These are phyloP conservation scores for Entomophthora muscae DNA, from an alignment of 371 early-diverging fungal genomes.

Conservation along the genomic window DNA sequence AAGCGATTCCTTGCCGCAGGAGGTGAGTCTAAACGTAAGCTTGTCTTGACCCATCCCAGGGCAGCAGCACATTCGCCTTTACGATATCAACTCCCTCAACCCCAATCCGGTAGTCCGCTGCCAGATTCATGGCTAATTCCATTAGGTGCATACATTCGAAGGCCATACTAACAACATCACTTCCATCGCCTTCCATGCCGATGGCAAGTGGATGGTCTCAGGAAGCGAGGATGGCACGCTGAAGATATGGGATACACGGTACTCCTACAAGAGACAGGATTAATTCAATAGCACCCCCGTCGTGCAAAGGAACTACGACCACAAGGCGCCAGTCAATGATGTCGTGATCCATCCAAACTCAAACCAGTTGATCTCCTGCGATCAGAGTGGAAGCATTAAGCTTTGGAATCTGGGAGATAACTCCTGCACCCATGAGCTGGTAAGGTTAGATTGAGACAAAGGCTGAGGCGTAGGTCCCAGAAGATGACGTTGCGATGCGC, in stretches of 20 bases:
- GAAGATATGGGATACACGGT: slow-evolving; percentile 78
- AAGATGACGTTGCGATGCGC: slow-evolving; percentile 72
- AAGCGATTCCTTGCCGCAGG: slow-evolving; percentile 86
- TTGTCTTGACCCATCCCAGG: slow-evolving; percentile 19
- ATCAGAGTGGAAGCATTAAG: slow-evolving; percentile 80
- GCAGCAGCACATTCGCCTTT: slow-evolving; percentile 65
- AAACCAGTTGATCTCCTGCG: slow-evolving; percentile 84
- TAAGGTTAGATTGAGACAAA: slow-evolving; percentile 12
- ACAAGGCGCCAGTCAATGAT: slow-evolving; percentile 80
- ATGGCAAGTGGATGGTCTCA: slow-evolving; percentile 84
- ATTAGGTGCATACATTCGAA: slow-evolving; percentile 53
- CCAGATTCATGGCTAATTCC: too few species aligned
- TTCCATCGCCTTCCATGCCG: slow-evolving; percentile 79
- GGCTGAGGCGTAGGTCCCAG: slow-evolving; percentile 48
- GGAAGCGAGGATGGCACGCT: slow-evolving; percentile 86
- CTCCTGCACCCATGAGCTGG: slow-evolving; percentile 70
- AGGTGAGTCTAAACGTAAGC: slow-evolving; percentile 27
- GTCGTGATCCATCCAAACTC: slow-evolving; percentile 90
- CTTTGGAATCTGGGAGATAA: slow-evolving; percentile 88
- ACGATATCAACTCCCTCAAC: slow-evolving; percentile 63
- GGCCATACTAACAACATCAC: slow-evolving; percentile 85
- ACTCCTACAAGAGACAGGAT: not conserved
- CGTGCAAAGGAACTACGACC: slow-evolving; percentile 67
- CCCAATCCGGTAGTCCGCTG: slow-evolving; percentile 51
- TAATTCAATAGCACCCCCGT: slow-evolving; percentile 38